Conservation (phyloP, 1,284 basidiomycete species). For the Trichosporon sp. region DNA sequence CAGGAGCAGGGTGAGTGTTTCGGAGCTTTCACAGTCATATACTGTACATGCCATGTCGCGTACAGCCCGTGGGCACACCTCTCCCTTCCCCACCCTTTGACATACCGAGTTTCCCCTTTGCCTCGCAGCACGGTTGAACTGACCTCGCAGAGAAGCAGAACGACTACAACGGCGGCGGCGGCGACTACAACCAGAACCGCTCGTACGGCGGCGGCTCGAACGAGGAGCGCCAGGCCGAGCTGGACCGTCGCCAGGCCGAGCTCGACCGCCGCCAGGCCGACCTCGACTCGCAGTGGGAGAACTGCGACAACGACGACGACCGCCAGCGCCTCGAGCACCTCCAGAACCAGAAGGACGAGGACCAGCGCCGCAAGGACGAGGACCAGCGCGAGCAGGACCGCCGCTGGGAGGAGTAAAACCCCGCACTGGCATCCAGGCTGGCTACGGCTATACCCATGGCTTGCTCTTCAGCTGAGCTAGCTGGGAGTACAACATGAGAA, state of each 20-base stretch:
- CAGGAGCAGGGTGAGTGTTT: not conserved
- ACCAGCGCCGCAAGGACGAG: not conserved
- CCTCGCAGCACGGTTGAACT: too few relatives aligned
- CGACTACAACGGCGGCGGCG: not conserved
- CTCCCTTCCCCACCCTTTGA: too few relatives aligned
- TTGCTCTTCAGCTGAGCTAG: too few relatives aligned
- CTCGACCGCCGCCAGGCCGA: not conserved
- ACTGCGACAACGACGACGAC: not conserved
- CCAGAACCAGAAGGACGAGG: conserved; percentile 3
- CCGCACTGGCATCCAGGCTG: not conserved
- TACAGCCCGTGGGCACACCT: too few relatives aligned
- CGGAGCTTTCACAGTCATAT: not conserved
- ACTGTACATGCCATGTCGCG: too few relatives aligned
- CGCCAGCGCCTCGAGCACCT: conserved; percentile 1
- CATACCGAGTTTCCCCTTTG: too few relatives aligned
- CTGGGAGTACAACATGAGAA: not conserved
- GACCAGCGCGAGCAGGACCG: conserved; percentile 2
- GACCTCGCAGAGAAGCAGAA: not conserved
- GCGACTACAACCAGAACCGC: not conserved
- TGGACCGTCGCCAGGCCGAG: not conserved
- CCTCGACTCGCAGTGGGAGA: not conserved
- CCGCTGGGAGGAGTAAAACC: not conserved
- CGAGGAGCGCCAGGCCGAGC: not conserved
- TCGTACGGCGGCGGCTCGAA: not conserved
- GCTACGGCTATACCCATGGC: not conserved